A percentile compares a stretch with the other conserved stretches of the same genome.
Conservation (phyloP, 2,329 filamentous ascomycete genomes). For the Colletotrichum coccodes region DNA sequence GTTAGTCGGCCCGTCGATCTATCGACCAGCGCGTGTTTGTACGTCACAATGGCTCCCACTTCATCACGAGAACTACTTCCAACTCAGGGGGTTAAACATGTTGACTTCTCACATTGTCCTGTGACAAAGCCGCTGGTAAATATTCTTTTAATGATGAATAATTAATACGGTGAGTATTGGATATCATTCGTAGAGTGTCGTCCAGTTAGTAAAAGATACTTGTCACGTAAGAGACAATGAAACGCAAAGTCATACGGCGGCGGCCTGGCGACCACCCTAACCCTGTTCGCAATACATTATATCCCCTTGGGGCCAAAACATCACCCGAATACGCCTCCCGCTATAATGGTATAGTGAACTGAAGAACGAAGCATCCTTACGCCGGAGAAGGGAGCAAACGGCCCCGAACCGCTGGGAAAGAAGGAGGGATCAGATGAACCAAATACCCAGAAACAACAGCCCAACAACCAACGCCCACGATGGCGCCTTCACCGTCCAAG, state of each 20-base stretch:
- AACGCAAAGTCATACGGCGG: background rate
- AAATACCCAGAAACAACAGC: constrained; percentile 1
- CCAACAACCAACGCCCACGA: background rate
- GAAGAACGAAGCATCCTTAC: background rate
- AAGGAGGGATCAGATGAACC: constrained; percentile 7
- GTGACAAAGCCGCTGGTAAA: background rate
- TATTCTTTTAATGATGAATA: background rate
- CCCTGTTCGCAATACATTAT: background rate
- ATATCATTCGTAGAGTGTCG: background rate
- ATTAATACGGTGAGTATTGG: background rate
- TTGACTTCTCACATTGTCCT: background rate
- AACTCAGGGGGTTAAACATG: background rate
- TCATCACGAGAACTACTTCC: background rate
- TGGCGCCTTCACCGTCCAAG: background rate
- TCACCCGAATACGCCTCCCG: background rate
- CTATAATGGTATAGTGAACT: background rate
- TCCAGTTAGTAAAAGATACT: background rate
- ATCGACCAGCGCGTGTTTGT: background rate
- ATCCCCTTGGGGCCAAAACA: background rate
- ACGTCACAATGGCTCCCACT: background rate
- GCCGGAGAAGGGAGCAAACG: background rate
- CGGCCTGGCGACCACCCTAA: background rate
- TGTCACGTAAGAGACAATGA: background rate
- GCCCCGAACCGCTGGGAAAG: background rate
- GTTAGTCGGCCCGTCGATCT: background rate